phyloP scores from a whole-genome alignment of 2,329 filamentous ascomycete genomes.

The Macrophomina pseudophaseolina region DNA sequence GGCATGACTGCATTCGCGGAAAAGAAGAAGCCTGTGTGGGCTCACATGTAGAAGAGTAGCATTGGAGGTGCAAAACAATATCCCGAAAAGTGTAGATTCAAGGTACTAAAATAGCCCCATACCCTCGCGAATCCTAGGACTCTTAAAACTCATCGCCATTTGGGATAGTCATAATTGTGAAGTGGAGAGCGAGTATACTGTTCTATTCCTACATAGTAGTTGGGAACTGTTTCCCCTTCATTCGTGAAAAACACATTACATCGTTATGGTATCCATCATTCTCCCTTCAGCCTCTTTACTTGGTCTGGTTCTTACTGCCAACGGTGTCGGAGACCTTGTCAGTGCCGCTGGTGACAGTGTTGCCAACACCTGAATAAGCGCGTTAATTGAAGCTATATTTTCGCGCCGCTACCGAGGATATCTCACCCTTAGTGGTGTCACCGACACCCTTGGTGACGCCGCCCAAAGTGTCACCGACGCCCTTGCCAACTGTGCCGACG shows the following conservation, averaged over 20 bases:
- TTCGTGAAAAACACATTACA: background rate
- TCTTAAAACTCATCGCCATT: no score
- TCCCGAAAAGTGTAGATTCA: background rate
- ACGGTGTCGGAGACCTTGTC: constrained; percentile 18
- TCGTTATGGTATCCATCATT: background rate
- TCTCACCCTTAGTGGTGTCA: constrained; percentile 40
- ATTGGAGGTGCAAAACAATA: background rate
- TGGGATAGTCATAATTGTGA: no score
- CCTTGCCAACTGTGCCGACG: constrained; percentile 33
- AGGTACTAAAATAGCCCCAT: no score
- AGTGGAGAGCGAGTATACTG: no score
- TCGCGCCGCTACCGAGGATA: background rate
- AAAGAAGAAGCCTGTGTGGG: constrained; percentile 94
- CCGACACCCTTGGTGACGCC: constrained; percentile 41
- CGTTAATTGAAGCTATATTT: background rate
- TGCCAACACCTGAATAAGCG: constrained; percentile 1
- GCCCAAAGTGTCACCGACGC: constrained; percentile 42
- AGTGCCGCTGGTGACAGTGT: constrained; percentile 17
- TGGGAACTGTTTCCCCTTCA: no score
- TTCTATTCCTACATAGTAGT: background rate
- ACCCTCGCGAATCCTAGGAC: no score
- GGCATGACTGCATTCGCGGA: constrained; percentile 91
- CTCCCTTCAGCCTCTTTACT: background rate
- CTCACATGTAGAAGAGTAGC: constrained; percentile 51
- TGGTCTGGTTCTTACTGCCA: background rate